Evolutionary conservation across 2,329 filamentous ascomycete species (phyloP).

Genomic region (Ophiosphaerella herpotricha): DNA sequence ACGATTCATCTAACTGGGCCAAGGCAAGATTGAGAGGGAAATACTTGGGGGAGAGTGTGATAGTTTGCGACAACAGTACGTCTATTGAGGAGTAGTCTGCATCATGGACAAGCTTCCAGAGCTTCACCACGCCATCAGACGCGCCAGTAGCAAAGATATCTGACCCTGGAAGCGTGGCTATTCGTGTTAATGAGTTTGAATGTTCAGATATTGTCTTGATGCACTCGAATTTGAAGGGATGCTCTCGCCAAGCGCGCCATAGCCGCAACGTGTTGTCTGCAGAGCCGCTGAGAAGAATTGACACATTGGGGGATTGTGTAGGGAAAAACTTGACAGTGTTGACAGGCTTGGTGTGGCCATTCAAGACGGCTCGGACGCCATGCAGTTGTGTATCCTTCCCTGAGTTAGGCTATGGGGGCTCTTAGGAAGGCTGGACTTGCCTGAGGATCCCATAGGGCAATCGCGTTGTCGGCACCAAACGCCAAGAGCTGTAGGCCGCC

Average conservation of each 20-base stretch:
- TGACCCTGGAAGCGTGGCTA: constrained; percentile 53
- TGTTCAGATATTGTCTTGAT: constrained; percentile 66
- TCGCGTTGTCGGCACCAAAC: constrained; percentile 85
- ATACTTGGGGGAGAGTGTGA: constrained; percentile 75
- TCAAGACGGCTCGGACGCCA: constrained; percentile 71
- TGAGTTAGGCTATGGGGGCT: neutral
- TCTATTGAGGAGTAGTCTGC: constrained; percentile 31
- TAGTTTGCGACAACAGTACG: constrained; percentile 52
- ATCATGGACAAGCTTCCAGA: constrained; percentile 66
- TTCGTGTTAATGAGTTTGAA: constrained; percentile 72
- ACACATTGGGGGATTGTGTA: constrained; percentile 51
- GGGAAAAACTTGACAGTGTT: constrained; percentile 83
- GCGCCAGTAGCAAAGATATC: constrained; percentile 62
- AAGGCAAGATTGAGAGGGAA: constrained; percentile 81
- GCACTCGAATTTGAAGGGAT: constrained; percentile 45
- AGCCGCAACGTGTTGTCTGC: constrained; percentile 78
- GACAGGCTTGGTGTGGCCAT: constrained; percentile 77
- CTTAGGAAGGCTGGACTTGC: constrained; percentile 55
- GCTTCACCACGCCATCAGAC: constrained; percentile 65
- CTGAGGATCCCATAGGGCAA: constrained; percentile 83
- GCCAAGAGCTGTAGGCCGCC: constrained; percentile 70
- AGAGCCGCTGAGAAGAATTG: constrained; percentile 75
- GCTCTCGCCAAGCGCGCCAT: constrained; percentile 51
- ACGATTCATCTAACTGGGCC: constrained; percentile 60
- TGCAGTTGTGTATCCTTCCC: constrained; percentile 48